Evolutionary conservation across 1,284 basidiomycete genomes (phyloP).

Genomic region (Leccinum subspadiceum): DNA sequence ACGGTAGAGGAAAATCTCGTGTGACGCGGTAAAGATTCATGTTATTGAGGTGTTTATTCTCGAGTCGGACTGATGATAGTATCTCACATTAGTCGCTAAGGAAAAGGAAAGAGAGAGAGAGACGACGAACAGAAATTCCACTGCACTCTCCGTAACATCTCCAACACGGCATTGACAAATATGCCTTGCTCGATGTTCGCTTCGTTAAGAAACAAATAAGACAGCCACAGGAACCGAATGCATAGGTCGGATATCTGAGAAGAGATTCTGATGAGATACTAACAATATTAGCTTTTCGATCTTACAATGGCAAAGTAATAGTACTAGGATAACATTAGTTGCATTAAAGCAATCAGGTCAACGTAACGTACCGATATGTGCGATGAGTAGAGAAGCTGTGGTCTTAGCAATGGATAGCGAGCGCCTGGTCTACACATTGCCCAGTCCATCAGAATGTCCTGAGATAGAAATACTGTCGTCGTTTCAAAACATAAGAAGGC

Average conservation of each 20-base stretch:
- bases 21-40: slow-evolving; percentile 79
- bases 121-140: slow-evolving; percentile 85
- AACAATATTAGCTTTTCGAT: neutral
- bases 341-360: neutral
- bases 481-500: neutral
- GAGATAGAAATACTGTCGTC: slow-evolving; percentile 4
- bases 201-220: slow-evolving; percentile 65
- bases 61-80: slow-evolving; percentile 64
- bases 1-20: slow-evolving; percentile 74
- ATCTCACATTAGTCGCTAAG: neutral
- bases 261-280: neutral
- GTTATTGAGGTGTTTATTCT: slow-evolving; percentile 86
- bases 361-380: slow-evolving; percentile 50
- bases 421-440: slow-evolving; percentile 65
- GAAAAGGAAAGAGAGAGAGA: neutral
- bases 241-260: slow-evolving; percentile 66
- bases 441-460: slow-evolving; percentile 86
- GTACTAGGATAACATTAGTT: slow-evolving; percentile 39
- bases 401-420: slow-evolving; percentile 65
- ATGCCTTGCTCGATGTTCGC: slow-evolving; percentile 55
- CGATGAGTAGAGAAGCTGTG: slow-evolving; percentile 71
- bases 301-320: slow-evolving; percentile 76
- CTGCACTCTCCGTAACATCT: slow-evolving; percentile 80
- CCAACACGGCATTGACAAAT: slow-evolving; percentile 74
- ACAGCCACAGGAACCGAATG: slow-evolving; percentile 80